phyloP scores from a whole-genome alignment of 352 stramenopile genomes.

The Halophytophthora polymorphica region DNA sequence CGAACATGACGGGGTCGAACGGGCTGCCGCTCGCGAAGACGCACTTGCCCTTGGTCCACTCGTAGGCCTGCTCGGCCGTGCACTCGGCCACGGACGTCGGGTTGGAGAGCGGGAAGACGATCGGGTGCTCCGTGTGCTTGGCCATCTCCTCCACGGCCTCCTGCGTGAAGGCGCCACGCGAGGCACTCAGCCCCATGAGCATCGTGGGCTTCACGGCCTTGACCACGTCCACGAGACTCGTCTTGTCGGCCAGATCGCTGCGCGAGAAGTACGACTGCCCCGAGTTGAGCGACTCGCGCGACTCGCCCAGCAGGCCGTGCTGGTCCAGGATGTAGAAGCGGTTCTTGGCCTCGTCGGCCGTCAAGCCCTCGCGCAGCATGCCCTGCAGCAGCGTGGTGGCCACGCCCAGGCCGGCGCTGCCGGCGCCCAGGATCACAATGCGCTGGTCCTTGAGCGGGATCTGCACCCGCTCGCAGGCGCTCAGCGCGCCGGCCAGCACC shows the following conservation, averaged over 20 bases:
- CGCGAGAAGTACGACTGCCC: slow-evolving; percentile 83
- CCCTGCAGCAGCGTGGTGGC: slow-evolving; percentile 85
- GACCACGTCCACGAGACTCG: slow-evolving; percentile 78
- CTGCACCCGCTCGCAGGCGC: slow-evolving; percentile 63
- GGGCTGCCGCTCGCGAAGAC: slow-evolving; percentile 96
- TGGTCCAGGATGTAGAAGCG: slow-evolving; percentile 83
- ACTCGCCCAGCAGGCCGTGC: slow-evolving; percentile 58
- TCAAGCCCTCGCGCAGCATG: slow-evolving; percentile 88
- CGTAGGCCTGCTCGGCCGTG: slow-evolving; percentile 94
- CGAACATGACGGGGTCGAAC: slow-evolving; percentile 90
- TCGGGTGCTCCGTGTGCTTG: slow-evolving; percentile 84
- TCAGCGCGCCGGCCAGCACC: slow-evolving; percentile 88
- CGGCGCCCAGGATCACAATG: slow-evolving; percentile 94
- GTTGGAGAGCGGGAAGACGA: slow-evolving; percentile 97
- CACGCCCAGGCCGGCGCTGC: slow-evolving; percentile 93
- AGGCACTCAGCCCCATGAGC: slow-evolving; percentile 91
- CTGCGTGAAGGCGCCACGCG: slow-evolving; percentile 86
- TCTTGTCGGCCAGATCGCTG: slow-evolving; percentile 63
- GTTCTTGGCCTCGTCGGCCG: slow-evolving; percentile 60
- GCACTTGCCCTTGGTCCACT: slow-evolving; percentile 94
- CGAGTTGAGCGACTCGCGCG: slow-evolving; percentile 51
- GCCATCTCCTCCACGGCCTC: slow-evolving; percentile 87
- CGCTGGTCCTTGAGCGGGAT: slow-evolving; percentile 90
- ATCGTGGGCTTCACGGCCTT: slow-evolving; percentile 92
- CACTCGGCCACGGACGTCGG: slow-evolving; percentile 96